Base-by-base conservation (phyloP, 352 stramenopile species). In the Globisporangium nagaii region DNA sequence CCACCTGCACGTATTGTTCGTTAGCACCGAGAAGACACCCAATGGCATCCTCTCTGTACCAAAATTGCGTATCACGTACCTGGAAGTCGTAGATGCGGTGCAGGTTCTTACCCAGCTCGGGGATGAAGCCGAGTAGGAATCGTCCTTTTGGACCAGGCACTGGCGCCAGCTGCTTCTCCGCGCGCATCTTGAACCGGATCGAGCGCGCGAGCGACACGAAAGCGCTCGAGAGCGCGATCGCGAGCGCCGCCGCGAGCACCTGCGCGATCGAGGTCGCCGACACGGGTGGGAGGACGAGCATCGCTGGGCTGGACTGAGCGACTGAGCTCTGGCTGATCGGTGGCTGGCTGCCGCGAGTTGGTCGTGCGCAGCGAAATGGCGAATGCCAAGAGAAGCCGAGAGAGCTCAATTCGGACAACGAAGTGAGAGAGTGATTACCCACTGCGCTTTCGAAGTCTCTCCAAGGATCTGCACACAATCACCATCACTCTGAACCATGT, bases 1-100 rank as follows among this genome's bases (percentile, higher is more conserved):
- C 68, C 39, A 76, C 69, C 63, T 78, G 28, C 36, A 41, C 3
- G n/a, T n/a, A n/a, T n/a, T n/a, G n/a, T n/a, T n/a, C n/a, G n/a
- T n/a, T n/a, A n/a, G n/a, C n/a, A n/a, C n/a, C n/a, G n/a, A n/a
- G n/a, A n/a, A n/a, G n/a, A n/a, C n/a, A n/a, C n/a, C n/a, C n/a
- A n/a, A n/a, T n/a, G n/a, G n/a, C n/a, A n/a, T n/a, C n/a, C n/a
- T n/a, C n/a, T n/a, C n/a, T n/a, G n/a, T n/a, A n/a, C n/a, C n/a
- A n/a, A n/a, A n/a, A n/a, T n/a, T n/a, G n/a, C n/a, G n/a, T n/a
- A n/a, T n/a, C n/a, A 70, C 56, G 11, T 39, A 51, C 41, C 53
- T 53, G 53, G 24, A 56, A 62, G n/a, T 62, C 39, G 46, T 64
- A 62, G 17, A 62, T 39, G 51, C 52, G 58, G 22, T 55, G 19